A percentile compares a stretch with the other conserved stretches of the same genome.
Evolutionary conservation across 805 yeast genomes (phyloP).

Genomic region (Wickerhamiella brachini): DNA sequence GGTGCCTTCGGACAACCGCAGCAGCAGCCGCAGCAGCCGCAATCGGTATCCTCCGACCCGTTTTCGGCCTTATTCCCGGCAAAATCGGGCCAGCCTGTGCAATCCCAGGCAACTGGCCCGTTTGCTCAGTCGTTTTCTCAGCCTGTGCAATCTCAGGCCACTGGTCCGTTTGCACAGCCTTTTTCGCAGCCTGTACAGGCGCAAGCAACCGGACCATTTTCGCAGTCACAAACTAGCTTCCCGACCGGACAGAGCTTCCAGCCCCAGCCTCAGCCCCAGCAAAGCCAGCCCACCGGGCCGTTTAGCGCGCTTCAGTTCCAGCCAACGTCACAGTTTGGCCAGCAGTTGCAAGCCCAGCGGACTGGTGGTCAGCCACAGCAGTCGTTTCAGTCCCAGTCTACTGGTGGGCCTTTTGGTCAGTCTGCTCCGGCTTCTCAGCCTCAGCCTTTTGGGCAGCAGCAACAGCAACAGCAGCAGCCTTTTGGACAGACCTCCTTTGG

Average conservation of each 20-base stretch:
- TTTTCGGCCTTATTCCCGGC: neutral
- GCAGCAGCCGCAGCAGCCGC: slow-evolving; percentile 10
- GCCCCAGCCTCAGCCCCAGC: neutral
- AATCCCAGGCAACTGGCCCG: slow-evolving; percentile 9
- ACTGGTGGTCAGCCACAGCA: slow-evolving; percentile 6
- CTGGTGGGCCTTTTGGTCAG: too few species aligned
- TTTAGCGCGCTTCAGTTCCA: neutral
- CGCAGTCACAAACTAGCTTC: neutral
- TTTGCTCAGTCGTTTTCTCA: slow-evolving; percentile 6
- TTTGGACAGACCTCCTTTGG: slow-evolving; percentile 1
- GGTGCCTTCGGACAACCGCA: neutral
- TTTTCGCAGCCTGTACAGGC: neutral
- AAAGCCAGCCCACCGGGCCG: neutral
- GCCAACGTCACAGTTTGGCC: neutral
- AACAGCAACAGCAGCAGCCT: slow-evolving; percentile 10
- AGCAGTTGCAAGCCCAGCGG: slow-evolving; percentile 3
- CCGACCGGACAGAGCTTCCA: neutral
- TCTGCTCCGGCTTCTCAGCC: too few species aligned
- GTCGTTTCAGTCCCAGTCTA: too few species aligned
- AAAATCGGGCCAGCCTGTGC: neutral
- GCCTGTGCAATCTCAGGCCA: neutral
- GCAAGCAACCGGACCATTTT: neutral
- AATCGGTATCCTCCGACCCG: slow-evolving; percentile 1
- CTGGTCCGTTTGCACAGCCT: neutral
- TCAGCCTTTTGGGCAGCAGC: slow-evolving; percentile 3